Conservation (phyloP, 2,329 filamentous ascomycete species). For the Trichoderma sp. region DNA sequence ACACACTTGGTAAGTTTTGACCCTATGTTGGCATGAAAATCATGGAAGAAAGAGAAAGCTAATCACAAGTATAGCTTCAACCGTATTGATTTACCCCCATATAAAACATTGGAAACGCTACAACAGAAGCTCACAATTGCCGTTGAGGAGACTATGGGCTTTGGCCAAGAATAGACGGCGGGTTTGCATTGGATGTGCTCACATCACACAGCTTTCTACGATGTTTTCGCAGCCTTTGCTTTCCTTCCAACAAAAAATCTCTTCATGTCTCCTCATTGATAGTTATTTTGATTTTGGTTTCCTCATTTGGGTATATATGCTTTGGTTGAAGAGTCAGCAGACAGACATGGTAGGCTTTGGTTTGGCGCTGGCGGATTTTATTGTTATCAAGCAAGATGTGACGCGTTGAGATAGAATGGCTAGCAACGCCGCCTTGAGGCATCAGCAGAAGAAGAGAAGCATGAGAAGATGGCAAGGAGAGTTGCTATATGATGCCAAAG, state of each 20-base stretch:
- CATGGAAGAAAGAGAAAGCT: slow-evolving; percentile 23
- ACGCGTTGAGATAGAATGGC: slow-evolving; percentile 20
- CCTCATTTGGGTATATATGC: slow-evolving; percentile 39
- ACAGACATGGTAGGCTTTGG: slow-evolving; percentile 39
- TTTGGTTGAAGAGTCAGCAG: slow-evolving; percentile 40
- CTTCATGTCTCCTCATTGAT: slow-evolving; percentile 24
- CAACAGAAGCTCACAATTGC: slow-evolving; percentile 93
- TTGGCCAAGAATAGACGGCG: slow-evolving; percentile 82
- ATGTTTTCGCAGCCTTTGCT: slow-evolving; percentile 21
- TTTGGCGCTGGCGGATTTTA: slow-evolving; percentile 40
- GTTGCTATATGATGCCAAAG: background rate
- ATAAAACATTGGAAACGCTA: slow-evolving; percentile 84
- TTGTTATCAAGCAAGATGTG: slow-evolving; percentile 27
- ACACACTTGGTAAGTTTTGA: slow-evolving; percentile 82
- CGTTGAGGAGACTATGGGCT: slow-evolving; percentile 98
- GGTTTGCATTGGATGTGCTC: slow-evolving; percentile 26
- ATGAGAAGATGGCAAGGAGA: background rate
- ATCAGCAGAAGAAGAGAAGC: slow-evolving; percentile 14
- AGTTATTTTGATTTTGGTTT: slow-evolving; percentile 33
- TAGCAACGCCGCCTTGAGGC: slow-evolving; percentile 19
- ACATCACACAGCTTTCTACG: slow-evolving; percentile 10
- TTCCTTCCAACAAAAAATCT: slow-evolving; percentile 1
- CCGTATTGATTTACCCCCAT: slow-evolving; percentile 89
- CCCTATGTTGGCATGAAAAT: background rate
- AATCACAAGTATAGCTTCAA: slow-evolving; percentile 73